A percentile compares a stretch with the other conserved stretches of the same genome.
Evolutionary conservation across 2,329 filamentous ascomycete species (phyloP).

Genomic region (Graphilbum ipis-grandicollis): DNA sequence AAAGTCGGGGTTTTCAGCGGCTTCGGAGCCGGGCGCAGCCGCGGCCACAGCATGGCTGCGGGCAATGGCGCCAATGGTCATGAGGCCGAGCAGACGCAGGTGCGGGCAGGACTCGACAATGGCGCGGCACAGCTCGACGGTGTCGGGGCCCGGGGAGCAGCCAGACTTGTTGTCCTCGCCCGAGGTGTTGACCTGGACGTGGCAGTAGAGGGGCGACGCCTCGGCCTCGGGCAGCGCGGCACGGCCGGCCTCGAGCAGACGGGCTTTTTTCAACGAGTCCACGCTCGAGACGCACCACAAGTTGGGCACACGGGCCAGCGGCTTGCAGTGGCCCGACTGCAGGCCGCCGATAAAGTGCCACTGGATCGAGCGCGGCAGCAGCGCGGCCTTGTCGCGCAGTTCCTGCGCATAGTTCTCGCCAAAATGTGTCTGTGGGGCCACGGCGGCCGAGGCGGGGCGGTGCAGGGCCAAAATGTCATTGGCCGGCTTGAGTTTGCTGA

Average conservation of each 20-base stretch:
- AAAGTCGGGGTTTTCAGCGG: constrained; percentile 84
- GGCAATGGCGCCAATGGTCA: constrained; percentile 96
- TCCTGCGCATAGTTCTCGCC: constrained; percentile 96
- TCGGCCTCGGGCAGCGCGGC: background rate
- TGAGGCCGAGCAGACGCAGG: constrained; percentile 63
- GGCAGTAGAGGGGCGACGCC: constrained; percentile 43
- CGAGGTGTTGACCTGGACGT: constrained; percentile 91
- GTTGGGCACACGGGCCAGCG: constrained; percentile 71
- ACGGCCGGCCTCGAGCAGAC: constrained; percentile 61
- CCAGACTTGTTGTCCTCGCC: constrained; percentile 78
- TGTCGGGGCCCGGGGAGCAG: constrained; percentile 46
- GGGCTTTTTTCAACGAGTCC: constrained; percentile 75
- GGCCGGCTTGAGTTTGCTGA: constrained; percentile 89
- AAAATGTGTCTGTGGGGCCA: constrained; percentile 55
- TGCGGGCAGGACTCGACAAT: constrained; percentile 55
- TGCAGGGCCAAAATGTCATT: constrained; percentile 80
- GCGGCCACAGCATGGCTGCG: constrained; percentile 47
- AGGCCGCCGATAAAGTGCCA: constrained; percentile 98
- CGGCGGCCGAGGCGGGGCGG: constrained; percentile 34
- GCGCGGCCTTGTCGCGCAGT: constrained; percentile 63
- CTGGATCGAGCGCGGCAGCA: constrained; percentile 59
- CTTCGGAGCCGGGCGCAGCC: constrained; percentile 50
- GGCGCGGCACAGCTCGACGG: constrained; percentile 47
- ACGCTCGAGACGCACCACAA: constrained; percentile 86
- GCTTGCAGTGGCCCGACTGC: constrained; percentile 81